Evolutionary conservation across 257 asterid genomes (phyloP).

Genomic region (Euphrasia confusa): DNA sequence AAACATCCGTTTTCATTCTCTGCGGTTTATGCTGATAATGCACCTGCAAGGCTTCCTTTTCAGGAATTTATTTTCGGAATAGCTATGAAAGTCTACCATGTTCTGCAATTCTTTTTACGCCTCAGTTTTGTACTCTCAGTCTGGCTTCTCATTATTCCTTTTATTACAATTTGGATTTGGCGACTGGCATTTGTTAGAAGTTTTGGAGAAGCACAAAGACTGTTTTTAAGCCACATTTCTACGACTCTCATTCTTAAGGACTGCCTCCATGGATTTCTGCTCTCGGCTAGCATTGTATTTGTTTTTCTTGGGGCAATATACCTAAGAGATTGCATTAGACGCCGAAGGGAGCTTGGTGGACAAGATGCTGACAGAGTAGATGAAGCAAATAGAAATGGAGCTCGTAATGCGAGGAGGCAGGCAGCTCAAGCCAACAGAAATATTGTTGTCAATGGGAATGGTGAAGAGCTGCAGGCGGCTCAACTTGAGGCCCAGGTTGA

Average conservation of each 20-base stretch:
- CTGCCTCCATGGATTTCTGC: conserved; percentile 94
- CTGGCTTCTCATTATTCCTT: conserved; percentile 96
- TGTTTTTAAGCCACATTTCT: conserved; percentile 81
- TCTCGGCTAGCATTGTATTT: conserved; percentile 94
- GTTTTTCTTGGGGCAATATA: conserved; percentile 98
- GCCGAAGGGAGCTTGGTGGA: conserved; percentile 87
- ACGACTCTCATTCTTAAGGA: conserved; percentile 81
- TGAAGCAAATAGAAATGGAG: conserved; percentile 70
- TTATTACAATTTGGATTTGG: conserved; percentile 99
- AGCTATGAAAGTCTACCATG: conserved; percentile 91
- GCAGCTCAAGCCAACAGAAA: conserved; percentile 55
- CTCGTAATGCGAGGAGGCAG: not conserved
- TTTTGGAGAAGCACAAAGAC: conserved; percentile 83
- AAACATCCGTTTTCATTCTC: conserved; percentile 95
- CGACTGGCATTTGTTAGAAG: conserved; percentile 90
- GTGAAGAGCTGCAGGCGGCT: conserved; percentile 70
- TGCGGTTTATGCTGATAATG: conserved; percentile 92
- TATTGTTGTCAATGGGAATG: conserved; percentile 8
- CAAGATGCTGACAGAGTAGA: conserved; percentile 95
- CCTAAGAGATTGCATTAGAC: conserved; percentile 89
- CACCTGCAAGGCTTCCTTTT: conserved; percentile 89
- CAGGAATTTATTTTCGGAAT: conserved; percentile 84
- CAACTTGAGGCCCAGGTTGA: conserved; percentile 97
- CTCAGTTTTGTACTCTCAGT: conserved; percentile 92
- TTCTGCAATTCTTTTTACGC: conserved; percentile 81